phyloP scores from a whole-genome alignment of 352 stramenopile genomes.

The Bremia lactucae region DNA sequence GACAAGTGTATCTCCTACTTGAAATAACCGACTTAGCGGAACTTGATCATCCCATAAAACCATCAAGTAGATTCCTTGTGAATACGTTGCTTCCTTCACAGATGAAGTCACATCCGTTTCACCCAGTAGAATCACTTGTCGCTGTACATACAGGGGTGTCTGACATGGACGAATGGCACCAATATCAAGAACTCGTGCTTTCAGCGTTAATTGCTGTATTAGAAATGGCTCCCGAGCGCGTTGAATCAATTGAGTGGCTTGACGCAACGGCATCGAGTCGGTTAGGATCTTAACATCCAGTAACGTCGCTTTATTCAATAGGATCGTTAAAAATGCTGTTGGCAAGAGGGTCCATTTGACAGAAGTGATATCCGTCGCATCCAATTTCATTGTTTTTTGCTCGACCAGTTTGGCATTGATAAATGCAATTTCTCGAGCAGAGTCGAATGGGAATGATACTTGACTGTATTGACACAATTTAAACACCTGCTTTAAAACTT shows the following conservation, averaged over 20 bases:
- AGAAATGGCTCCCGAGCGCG: constrained; percentile 9
- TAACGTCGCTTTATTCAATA: constrained; percentile 13
- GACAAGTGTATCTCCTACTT: constrained; percentile 42
- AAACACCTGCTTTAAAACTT: background rate
- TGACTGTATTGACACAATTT: constrained; percentile 3
- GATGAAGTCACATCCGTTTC: constrained; percentile 11
- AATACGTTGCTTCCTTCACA: no score
- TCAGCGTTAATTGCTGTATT: constrained; percentile 29
- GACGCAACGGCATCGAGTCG: constrained; percentile 17
- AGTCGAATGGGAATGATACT: constrained; percentile 33
- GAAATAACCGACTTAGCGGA: constrained; percentile 45
- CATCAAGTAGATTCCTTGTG: constrained; percentile 33
- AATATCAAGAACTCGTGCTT: constrained; percentile 50
- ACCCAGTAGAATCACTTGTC: constrained; percentile 52
- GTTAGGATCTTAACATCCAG: constrained; percentile 19
- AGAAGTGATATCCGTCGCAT: background rate
- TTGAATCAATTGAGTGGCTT: constrained; percentile 17
- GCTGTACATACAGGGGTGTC: constrained; percentile 39
- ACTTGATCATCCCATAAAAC: constrained; percentile 67
- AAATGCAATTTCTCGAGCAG: constrained; percentile 27
- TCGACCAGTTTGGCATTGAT: constrained; percentile 54
- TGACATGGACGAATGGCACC: constrained; percentile 52
- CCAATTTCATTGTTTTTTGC: constrained; percentile 21
- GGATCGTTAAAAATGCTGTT: constrained; percentile 26
- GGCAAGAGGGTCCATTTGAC: constrained; percentile 27